These are phyloP conservation scores for Penicillium coffeae DNA, from an alignment of 495 filamentous ascomycete species.

Conservation along the genomic window DNA sequence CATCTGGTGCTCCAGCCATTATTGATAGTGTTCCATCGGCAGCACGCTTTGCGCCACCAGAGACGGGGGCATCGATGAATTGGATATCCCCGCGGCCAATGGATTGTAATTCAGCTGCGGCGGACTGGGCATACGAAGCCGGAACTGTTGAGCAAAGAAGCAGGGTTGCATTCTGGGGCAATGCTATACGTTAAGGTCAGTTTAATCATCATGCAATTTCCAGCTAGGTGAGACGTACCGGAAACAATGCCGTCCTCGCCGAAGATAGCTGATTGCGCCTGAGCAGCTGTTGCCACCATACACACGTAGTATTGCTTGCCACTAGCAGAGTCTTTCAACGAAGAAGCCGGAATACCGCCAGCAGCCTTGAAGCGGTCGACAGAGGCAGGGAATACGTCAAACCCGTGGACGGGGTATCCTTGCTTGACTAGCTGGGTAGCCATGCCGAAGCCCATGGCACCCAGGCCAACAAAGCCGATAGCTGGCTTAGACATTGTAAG, in stretches of 20 bases:
- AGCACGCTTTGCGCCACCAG: slow-evolving; percentile 69
- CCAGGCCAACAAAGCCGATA: slow-evolving; percentile 77
- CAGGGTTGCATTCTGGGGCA: slow-evolving; percentile 57
- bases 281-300: slow-evolving; percentile 76
- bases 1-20: slow-evolving; percentile 64
- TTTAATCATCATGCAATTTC: not conserved
- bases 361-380: slow-evolving; percentile 65
- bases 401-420: slow-evolving; percentile 67
- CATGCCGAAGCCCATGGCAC: slow-evolving; percentile 89
- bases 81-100: slow-evolving; percentile 58
- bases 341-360: slow-evolving; percentile 58
- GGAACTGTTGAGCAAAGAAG: slow-evolving; percentile 74
- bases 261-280: slow-evolving; percentile 64
- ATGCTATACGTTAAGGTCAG: slow-evolving; percentile 25
- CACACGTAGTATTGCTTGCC: slow-evolving; percentile 61
- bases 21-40: slow-evolving; percentile 76
- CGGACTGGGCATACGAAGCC: slow-evolving; percentile 58
- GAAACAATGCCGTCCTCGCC: slow-evolving; percentile 55
- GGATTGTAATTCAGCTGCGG: slow-evolving; percentile 51
- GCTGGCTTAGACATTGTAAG: slow-evolving; percentile 49
- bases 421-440: slow-evolving; percentile 70
- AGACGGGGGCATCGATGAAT: slow-evolving; percentile 73
- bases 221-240: slow-evolving; percentile 10
- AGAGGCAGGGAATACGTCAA: slow-evolving; percentile 70
- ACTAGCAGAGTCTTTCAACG: slow-evolving; percentile 60